These are phyloP conservation scores for Carex arenaria DNA, from an alignment of 202 grass and related monocot genomes.

Conservation along the genomic window DNA sequence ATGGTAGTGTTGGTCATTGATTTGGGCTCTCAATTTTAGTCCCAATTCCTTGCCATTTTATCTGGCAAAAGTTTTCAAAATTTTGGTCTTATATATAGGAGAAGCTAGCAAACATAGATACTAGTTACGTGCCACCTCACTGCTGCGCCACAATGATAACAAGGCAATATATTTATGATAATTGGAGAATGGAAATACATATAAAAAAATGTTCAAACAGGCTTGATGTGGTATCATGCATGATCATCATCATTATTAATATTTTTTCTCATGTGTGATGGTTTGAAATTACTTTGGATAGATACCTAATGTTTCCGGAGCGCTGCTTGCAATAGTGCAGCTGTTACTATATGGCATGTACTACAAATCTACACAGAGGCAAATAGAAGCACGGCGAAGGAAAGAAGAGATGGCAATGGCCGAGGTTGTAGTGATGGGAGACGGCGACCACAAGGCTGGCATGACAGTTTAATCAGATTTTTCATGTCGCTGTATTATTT, in stretches of 20 bases:
- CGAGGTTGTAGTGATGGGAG: constrained; percentile 46
- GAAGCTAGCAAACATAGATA: neutral
- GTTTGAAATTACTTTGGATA: constrained; percentile 6
- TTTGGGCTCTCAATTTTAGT: neutral
- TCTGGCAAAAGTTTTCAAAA: neutral
- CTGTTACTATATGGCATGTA: constrained; percentile 63
- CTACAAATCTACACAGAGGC: constrained; percentile 76
- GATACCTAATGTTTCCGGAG: constrained; percentile 68
- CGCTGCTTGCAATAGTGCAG: constrained; percentile 57
- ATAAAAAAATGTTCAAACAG: neutral
- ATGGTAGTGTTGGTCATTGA: too few species aligned
- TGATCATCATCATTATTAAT: too few species aligned
- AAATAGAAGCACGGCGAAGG: constrained; percentile 53
- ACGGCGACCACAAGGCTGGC: neutral
- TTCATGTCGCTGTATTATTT: neutral
- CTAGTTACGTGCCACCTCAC: neutral
- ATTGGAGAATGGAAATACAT: neutral
- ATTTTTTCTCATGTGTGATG: neutral
- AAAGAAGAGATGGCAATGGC: constrained; percentile 56
- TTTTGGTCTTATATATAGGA: neutral
- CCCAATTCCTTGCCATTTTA: neutral
- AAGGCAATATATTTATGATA: neutral
- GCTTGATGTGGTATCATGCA: too few species aligned
- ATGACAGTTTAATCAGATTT: constrained; percentile 7
- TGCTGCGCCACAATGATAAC: neutral